phyloP scores from a whole-genome alignment of 169 alveolate genomes.

The Plasmodium inui region DNA sequence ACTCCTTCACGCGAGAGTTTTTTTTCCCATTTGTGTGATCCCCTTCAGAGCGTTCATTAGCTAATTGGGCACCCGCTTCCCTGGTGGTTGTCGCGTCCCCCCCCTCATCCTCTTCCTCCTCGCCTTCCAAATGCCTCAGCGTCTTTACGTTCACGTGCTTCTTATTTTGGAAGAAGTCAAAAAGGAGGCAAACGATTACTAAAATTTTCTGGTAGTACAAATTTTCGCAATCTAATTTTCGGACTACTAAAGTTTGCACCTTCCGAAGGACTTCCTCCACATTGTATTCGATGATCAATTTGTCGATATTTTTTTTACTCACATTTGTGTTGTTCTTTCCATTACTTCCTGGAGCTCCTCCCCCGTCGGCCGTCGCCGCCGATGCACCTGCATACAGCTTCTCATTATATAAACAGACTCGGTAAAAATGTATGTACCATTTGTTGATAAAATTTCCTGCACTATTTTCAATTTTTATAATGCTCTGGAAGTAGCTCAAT shows the following conservation, averaged over 20 bases:
- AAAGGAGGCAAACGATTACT: constrained; percentile 22
- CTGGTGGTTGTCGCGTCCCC: not conserved
- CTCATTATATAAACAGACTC: constrained; percentile 43
- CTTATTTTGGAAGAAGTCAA: constrained; percentile 64
- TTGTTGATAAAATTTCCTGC: constrained; percentile 15
- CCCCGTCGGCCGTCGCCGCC: not conserved
- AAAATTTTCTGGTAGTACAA: constrained; percentile 71
- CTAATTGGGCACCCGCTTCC: not conserved
- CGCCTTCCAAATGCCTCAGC: constrained; percentile 35
- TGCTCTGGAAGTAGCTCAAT: constrained; percentile 15
- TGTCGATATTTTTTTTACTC: constrained; percentile 22
- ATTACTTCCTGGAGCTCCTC: not conserved
- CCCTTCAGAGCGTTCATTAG: constrained; percentile 5
- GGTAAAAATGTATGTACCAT: constrained; percentile 67
- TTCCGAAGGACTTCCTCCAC: constrained; percentile 38
- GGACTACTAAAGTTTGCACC: constrained; percentile 8
- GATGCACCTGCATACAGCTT: not conserved
- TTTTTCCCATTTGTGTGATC: not conserved
- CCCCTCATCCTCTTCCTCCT: constrained; percentile 29
- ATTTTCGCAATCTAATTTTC: constrained; percentile 66
- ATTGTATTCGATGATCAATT: constrained; percentile 36
- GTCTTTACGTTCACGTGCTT: constrained; percentile 36
- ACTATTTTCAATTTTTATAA: constrained; percentile 11
- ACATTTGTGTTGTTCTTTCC: not conserved
- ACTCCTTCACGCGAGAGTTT: not conserved